Evolutionary conservation across 768 basidiomycete species (phyloP).

Genomic region (Suillus lakei): DNA sequence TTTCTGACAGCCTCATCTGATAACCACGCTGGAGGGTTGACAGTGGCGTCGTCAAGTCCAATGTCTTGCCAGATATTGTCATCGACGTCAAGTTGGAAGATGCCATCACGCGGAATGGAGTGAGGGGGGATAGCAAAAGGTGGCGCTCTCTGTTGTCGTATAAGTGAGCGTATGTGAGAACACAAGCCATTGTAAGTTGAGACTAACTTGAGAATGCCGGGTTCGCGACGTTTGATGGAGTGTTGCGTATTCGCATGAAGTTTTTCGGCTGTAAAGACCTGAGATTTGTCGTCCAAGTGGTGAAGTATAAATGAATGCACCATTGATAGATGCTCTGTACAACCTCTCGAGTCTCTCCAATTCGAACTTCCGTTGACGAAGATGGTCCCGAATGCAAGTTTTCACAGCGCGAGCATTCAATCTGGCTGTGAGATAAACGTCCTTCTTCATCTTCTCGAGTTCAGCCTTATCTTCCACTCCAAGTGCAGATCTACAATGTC

Average conservation of each 20-base stretch:
- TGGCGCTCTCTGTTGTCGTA: conserved; percentile 26
- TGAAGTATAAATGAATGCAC: conserved; percentile 17
- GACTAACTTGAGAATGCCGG: conserved; percentile 28
- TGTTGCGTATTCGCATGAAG: conserved; percentile 32
- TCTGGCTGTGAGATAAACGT: too few species aligned
- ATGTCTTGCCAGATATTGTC: conserved; percentile 40
- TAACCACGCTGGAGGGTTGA: conserved; percentile 17
- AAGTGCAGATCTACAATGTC: too few species aligned
- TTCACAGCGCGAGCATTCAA: too few species aligned
- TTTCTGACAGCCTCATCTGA: conserved; percentile 8
- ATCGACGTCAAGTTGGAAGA: conserved; percentile 40
- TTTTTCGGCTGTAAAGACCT: too few species aligned
- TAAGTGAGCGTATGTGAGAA: conserved; percentile 23
- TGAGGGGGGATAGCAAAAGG: conserved; percentile 25
- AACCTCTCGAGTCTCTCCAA: conserved; percentile 15
- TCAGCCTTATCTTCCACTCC: too few species aligned
- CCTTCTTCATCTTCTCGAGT: too few species aligned
- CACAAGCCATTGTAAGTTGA: conserved; percentile 37
- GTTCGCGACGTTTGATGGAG: conserved; percentile 30
- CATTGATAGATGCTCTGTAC: conserved; percentile 16
- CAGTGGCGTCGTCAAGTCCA: conserved; percentile 27
- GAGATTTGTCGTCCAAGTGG: too few species aligned
- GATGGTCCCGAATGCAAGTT: conserved; percentile 18
- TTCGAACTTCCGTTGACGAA: conserved; percentile 21
- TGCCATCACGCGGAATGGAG: conserved; percentile 20